Evolutionary conservation across 2,329 filamentous ascomycete genomes (phyloP), one percentile per base, ranked within the genome.

Genomic region (Dactylellina parvicollis): DNA sequence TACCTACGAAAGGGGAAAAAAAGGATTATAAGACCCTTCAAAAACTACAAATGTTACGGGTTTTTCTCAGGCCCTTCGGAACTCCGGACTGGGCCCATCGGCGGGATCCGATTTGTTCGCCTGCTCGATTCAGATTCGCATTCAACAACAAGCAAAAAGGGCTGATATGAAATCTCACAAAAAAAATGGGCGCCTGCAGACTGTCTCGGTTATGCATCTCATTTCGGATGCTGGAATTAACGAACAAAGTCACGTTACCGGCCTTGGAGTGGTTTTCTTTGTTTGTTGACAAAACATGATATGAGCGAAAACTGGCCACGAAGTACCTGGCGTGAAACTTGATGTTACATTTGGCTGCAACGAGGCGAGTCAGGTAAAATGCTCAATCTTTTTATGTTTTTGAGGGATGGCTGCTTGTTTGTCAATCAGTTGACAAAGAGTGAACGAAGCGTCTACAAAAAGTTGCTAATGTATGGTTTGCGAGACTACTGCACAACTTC

Each of bases 201-300:
- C 20, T 49, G 61, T 57, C 62, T 67, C 52, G 62, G 52, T 67
- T 59, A 67, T 67, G 52, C 62, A 52, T 52, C 62, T 67, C 50
- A 38, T 66, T 66, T 57, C 50, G 61, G 50, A 56, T 66, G 61
- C 49, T 66, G 50, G 49, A 36, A 55, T 46, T 18, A 55, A 49
- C 44, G 28, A 44, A 62, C 9, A 14, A 36, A 62, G 55, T 60
- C 55, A 60, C 55, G 55, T 60, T 60, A 60, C 55, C 36, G 28
- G n/a, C 40, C 24, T 32, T 56, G 34, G 46, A 14, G 18, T 32
- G 5, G 5, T 32, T 32, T 22, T 20, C 18, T 34, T 16, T 60
- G 36, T 49, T 60, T 42, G 40, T 47, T 60, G 42, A 34, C 32
- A 42, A 47, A 38, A 40, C 32, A 16, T 38, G 30, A n/a, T 28